Conservation (phyloP, 306 rosid genomes). For the Calophaca sinica region DNA sequence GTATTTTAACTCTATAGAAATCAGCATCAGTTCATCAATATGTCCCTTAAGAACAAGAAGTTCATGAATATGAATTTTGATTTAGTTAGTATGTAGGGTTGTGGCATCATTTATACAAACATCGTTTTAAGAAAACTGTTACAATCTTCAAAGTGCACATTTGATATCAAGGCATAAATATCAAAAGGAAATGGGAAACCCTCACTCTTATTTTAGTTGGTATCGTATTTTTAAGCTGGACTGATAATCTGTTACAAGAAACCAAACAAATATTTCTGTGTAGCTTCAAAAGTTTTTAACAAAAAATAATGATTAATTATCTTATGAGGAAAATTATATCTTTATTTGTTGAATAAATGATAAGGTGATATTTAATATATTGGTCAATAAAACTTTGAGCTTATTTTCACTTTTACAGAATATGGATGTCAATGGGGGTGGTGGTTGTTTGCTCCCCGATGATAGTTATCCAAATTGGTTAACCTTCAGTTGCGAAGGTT, state of each 20-base stretch:
- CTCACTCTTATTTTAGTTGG: neutral
- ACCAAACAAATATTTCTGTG: neutral
- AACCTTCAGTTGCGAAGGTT: slow-evolving; percentile 11
- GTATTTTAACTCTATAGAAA: too few relatives aligned
- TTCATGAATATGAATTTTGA: neutral
- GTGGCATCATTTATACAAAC: neutral
- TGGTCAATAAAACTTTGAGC: neutral
- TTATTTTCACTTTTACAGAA: neutral
- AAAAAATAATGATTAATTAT: neutral
- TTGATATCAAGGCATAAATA: neutral
- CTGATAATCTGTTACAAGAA: neutral
- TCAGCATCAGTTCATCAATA: neutral
- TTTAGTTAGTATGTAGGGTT: neutral
- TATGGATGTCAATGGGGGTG: neutral
- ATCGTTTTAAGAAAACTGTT: neutral
- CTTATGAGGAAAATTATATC: neutral
- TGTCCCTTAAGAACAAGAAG: neutral
- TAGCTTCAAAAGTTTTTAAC: neutral
- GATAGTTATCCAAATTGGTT: slow-evolving; percentile 41
- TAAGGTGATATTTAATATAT: neutral
- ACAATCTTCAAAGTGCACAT: neutral
- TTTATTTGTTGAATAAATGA: neutral
- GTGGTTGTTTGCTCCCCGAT: slow-evolving; percentile 7
- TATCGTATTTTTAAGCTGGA: neutral
- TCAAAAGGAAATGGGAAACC: neutral